A percentile compares a stretch with the other conserved stretches of the same genome.
Evolutionary conservation across 345 rosid species (phyloP).

Genomic region (Syzygium aromaticum): DNA sequence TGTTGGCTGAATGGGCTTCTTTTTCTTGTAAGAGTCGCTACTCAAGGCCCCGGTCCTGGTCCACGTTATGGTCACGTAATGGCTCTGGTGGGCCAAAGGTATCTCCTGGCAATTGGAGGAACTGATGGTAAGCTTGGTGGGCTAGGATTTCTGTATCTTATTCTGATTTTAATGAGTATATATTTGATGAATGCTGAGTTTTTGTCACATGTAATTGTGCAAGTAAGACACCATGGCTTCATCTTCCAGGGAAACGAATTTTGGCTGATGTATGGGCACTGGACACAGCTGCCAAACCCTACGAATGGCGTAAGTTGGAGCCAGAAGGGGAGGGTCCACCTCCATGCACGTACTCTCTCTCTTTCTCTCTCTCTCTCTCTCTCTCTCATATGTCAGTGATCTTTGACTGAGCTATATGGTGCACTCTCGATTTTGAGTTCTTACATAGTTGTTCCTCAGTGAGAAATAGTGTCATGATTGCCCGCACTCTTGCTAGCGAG

Average conservation of each 20-base stretch:
- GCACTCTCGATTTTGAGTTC: not conserved
- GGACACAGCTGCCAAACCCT: conserved; percentile 99
- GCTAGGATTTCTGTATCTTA: not conserved
- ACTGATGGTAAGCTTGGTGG: conserved; percentile 66
- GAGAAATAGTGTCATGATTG: not conserved
- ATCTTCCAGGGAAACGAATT: conserved; percentile 78
- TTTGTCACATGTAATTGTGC: not conserved
- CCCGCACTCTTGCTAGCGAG: not conserved
- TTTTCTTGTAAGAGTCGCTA: conserved; percentile 70
- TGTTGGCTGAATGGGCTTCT: conserved; percentile 9
- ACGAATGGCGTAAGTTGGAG: conserved; percentile 99
- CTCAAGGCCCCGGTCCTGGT: conserved; percentile 99
- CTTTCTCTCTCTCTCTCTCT: conserved; percentile 3
- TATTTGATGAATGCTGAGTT: not conserved
- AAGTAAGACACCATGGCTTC: not conserved
- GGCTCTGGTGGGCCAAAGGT: conserved; percentile 99
- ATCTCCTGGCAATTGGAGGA: conserved; percentile 99
- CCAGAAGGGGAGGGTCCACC: conserved; percentile 99
- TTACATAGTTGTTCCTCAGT: not conserved
- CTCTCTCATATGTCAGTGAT: not conserved
- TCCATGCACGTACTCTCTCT: conserved; percentile 82
- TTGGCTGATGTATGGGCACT: conserved; percentile 99
- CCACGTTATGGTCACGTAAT: conserved; percentile 99
- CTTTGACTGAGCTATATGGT: not conserved
- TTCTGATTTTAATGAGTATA: not conserved